Base-by-base conservation (phyloP, 140 eudicot species). In the Stevia rebaudiana region DNA sequence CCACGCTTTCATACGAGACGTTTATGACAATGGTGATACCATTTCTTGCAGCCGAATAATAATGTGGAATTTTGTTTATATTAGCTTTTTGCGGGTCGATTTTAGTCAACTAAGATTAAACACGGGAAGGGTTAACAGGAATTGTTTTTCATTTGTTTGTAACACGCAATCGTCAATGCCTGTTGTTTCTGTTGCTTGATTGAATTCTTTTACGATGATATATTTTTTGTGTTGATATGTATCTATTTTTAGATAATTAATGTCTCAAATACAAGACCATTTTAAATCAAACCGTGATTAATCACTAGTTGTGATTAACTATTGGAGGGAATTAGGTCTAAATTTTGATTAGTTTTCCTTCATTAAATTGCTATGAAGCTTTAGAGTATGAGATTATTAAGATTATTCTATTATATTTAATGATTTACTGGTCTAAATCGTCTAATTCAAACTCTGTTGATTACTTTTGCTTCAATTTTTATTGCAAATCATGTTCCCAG, bases 1-100 rank as follows among this genome's bases (percentile, higher is more conserved):
- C 95, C 3, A 86, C 87, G 0, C 71, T 90, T 37, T 37, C 80
- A 42, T 90, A 90, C 33, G 97, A 90, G 46, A 68, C 82, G 8
- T 90, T 90, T 70, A 83, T 90, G 97, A 72, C 90, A 3, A 83
- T 90, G 95, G 73, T 90, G 30, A 76, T 90, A 36, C 97, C 97
- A 1, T 90, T 83, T 76, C 76, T 86, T 57, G 90, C 59, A 63
- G 67, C 83, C 8, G 77, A 85, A 47, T 76, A 73, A 54, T 42
- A 62, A 37, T 18, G 40, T 63, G 16, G 64, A 24, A 24, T 16
- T 21, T 44, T 64, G 67, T 31, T 67, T 48, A 13, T 68, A 24
- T 24, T 18, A 8, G 35, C 4, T 37, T 24, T 59, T 60, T 33
- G 42, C 13, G 21, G 7, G n/a, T 50, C 41, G 1, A 1, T 71